Base-by-base conservation (phyloP, 768 basidiomycete genomes). In the Panellus pusillus region DNA sequence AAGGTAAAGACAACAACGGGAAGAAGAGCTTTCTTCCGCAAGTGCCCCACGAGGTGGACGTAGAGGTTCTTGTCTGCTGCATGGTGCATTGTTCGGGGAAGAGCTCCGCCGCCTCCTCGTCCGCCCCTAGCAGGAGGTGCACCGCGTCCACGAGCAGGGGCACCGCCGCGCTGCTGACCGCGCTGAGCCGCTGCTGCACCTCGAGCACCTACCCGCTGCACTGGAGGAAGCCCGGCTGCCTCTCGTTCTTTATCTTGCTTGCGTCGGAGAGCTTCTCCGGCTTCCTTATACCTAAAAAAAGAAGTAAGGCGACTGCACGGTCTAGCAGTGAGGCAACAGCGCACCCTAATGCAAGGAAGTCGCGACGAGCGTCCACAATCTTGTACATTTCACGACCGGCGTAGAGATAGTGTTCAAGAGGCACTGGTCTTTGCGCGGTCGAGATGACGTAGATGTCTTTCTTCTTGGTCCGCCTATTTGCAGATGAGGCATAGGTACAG, bases 381-480 rank as follows among this genome's bases (percentile, higher is more conserved):
- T 96, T 98, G 77, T 90, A 89, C 64, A 88, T 75, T 40, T 97
- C 94, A 53, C 87, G 80, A n/a, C 93, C 91, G 6, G 95, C 93
- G 70, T 97, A 99, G 3, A 99, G 75, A 71, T 87, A 96, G 74
- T 98, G 96, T 70, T 98, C 96, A 49, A 99, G 78, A 6, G 97
- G 97, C 6, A 99, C 97, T 0, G 97, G 97, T 50, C 97, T 80
- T 69, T 98, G 94, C 3, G 88, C 84, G 0, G 97, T 99, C 9
- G 92, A 96, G 59, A 99, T 98, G 43, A 99, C 97, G 68, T 98
- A 98, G 50, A 99, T 98, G 60, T 98, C 94, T 69, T 98, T 98
- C 78, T 94, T 96, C 75, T 99, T 98, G 2, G 97, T 99, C 14
- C 97, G 91, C 6, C 96, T 98, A 29, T 43, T 9, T 24, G 47